phyloP scores from a whole-genome alignment of 1,139 yeast genomes.

The Hemisphaericaspora subhashii region DNA sequence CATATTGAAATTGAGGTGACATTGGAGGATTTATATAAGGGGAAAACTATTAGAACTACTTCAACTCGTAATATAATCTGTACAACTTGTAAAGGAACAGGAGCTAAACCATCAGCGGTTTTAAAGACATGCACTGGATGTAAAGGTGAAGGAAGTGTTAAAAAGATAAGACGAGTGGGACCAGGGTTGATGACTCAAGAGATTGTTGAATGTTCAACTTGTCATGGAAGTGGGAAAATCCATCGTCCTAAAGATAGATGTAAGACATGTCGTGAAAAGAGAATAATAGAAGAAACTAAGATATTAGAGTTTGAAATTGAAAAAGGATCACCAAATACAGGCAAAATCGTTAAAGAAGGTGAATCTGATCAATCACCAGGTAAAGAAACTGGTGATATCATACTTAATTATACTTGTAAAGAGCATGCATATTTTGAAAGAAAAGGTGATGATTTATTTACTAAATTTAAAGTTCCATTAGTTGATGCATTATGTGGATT shows the following conservation, averaged over 20 bases:
- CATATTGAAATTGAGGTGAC: slow-evolving; percentile 61
- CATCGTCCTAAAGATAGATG: slow-evolving; percentile 72
- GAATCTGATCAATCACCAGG: slow-evolving; percentile 83
- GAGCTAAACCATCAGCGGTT: slow-evolving; percentile 61
- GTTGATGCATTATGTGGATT: slow-evolving; percentile 86
- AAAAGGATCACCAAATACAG: slow-evolving; percentile 68
- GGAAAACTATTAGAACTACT: slow-evolving; percentile 75
- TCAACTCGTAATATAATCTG: slow-evolving; percentile 76
- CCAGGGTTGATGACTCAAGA: slow-evolving; percentile 76
- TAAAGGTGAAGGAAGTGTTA: slow-evolving; percentile 67
- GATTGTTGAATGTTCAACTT: slow-evolving; percentile 61
- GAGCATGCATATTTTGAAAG: slow-evolving; percentile 52
- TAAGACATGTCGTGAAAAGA: slow-evolving; percentile 69
- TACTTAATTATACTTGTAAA: slow-evolving; percentile 56
- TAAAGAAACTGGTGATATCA: slow-evolving; percentile 74
- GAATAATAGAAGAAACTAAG: slow-evolving; percentile 65
- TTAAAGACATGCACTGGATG: slow-evolving; percentile 63
- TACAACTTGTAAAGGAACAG: slow-evolving; percentile 69
- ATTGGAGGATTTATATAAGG: slow-evolving; percentile 76
- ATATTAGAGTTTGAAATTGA: slow-evolving; percentile 76
- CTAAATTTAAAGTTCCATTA: slow-evolving; percentile 60
- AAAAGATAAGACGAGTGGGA: slow-evolving; percentile 64
- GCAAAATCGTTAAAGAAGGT: slow-evolving; percentile 57
- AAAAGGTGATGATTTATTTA: slow-evolving; percentile 62
- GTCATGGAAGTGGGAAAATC: slow-evolving; percentile 71